These are phyloP conservation scores for Ophiostoma montium DNA, from an alignment of 2,329 filamentous ascomycete genomes.

Conservation along the genomic window DNA sequence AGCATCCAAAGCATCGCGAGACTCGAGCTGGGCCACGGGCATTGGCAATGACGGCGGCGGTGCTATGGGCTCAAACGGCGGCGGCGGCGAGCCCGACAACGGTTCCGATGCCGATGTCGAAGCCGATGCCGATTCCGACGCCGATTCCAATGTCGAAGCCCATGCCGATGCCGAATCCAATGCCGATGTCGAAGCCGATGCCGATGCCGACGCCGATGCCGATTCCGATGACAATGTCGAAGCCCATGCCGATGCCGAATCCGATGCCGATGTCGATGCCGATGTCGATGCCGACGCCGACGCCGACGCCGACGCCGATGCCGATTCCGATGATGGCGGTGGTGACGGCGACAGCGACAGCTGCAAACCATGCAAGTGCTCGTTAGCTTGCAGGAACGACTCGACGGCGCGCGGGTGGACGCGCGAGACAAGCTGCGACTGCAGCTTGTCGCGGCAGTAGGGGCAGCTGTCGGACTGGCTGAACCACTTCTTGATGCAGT, in stretches of 20 bases:
- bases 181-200: no score
- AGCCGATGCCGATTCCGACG: no score
- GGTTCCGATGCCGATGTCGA: no score
- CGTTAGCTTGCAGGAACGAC: background rate
- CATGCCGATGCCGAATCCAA: no score
- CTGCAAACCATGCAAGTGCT: background rate
- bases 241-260: background rate
- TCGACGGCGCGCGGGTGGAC: background rate
- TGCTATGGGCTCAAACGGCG: no score
- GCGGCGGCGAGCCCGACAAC: background rate
- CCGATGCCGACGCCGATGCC: no score
- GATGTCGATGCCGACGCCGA: background rate
- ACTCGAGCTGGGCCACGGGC: no score
- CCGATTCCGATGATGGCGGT: background rate
- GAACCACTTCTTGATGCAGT: conserved; percentile 53
- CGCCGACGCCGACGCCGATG: background rate
- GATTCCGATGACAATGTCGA: background rate
- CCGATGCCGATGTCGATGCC: background rate
- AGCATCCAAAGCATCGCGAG: no score
- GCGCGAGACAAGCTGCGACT: conserved; percentile 15
- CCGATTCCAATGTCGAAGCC: no score
- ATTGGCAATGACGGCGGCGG: no score
- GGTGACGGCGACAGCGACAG: background rate
- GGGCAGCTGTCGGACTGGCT: conserved; percentile 48
- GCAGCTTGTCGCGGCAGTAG: conserved; percentile 49